Conservation (phyloP, 2,329 filamentous ascomycete species). For the Aureobasidium mangrovei region DNA sequence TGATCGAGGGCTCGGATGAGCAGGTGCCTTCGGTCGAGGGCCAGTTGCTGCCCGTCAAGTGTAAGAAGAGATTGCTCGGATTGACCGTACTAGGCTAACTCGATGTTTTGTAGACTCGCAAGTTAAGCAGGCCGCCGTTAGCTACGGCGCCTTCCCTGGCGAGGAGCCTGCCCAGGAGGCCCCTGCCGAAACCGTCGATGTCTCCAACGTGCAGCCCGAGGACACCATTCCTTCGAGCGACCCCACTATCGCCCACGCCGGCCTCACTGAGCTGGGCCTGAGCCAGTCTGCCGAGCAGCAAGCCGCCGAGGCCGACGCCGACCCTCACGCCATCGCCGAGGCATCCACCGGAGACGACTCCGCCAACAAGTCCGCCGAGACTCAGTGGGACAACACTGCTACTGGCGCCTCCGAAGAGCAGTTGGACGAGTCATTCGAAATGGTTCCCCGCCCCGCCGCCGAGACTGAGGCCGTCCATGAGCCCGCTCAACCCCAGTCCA, state of each 20-base stretch:
- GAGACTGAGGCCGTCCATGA: constrained; percentile 63
- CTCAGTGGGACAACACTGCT: constrained; percentile 55
- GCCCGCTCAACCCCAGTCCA: constrained; percentile 47
- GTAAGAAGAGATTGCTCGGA: constrained; percentile 41
- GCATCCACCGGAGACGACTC: constrained; percentile 32
- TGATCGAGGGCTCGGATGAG: constrained; percentile 65
- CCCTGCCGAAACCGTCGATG: constrained; percentile 30
- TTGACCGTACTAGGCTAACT: too few species aligned
- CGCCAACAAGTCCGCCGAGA: constrained; percentile 50
- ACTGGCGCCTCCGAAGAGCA: constrained; percentile 41
- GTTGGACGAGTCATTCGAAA: constrained; percentile 62
- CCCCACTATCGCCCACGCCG: constrained; percentile 58
- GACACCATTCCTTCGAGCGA: constrained; percentile 40
- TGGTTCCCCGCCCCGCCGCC: constrained; percentile 61
- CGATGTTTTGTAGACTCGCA: constrained; percentile 24
- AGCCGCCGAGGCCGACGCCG: constrained; percentile 21
- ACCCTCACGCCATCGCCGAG: constrained; percentile 23
- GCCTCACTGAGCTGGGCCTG: constrained; percentile 56
- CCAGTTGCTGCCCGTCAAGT: constrained; percentile 59
- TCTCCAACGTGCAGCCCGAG: constrained; percentile 26
- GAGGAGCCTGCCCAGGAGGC: constrained; percentile 38
- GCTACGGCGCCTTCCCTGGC: constrained; percentile 46
- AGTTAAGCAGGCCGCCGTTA: constrained; percentile 33
- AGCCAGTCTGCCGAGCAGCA: constrained; percentile 25
- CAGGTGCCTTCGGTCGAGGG: constrained; percentile 56